Evolutionary conservation across 1,284 basidiomycete genomes (phyloP).

Genomic region (Fomitopsis pinicola): DNA sequence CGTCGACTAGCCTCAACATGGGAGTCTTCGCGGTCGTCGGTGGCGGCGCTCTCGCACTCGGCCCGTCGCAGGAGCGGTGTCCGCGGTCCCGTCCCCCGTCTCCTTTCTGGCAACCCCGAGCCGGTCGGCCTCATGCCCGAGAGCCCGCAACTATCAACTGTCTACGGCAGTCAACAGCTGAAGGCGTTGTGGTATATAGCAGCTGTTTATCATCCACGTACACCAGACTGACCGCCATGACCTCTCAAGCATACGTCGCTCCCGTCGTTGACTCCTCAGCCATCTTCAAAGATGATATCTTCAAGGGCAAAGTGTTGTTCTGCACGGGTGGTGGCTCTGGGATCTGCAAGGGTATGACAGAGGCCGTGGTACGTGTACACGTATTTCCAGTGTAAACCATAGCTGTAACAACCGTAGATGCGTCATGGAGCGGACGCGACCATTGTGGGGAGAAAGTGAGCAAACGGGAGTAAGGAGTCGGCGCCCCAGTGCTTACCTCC

Average conservation of each 20-base stretch:
- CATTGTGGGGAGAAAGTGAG: slow-evolving; percentile 86
- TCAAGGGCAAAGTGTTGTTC: slow-evolving; percentile 92
- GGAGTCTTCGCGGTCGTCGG: neutral
- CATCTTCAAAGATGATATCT: slow-evolving; percentile 78
- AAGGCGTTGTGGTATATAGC: neutral
- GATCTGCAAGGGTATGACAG: slow-evolving; percentile 88
- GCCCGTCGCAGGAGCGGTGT: neutral
- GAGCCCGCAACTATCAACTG: neutral
- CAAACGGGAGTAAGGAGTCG: slow-evolving; percentile 8
- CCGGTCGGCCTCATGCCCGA: neutral
- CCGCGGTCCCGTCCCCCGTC: neutral
- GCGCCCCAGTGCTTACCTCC: neutral
- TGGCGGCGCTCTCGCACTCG: neutral
- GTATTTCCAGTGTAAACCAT: neutral
- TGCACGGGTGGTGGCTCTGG: slow-evolving; percentile 90
- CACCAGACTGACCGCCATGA: slow-evolving; percentile 6
- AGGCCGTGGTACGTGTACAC: slow-evolving; percentile 57
- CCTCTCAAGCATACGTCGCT: slow-evolving; percentile 30
- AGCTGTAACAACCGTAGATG: slow-evolving; percentile 50
- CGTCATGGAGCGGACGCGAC: slow-evolving; percentile 77
- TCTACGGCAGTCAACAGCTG: neutral
- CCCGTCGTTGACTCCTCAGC: slow-evolving; percentile 49
- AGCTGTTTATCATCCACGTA: neutral
- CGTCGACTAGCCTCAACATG: slow-evolving; percentile 9
- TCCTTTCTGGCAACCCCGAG: neutral